Evolutionary conservation across 2,329 filamentous ascomycete species (phyloP), one percentile per base, ranked within the genome.

Genomic region (Diplodia corticola): DNA sequence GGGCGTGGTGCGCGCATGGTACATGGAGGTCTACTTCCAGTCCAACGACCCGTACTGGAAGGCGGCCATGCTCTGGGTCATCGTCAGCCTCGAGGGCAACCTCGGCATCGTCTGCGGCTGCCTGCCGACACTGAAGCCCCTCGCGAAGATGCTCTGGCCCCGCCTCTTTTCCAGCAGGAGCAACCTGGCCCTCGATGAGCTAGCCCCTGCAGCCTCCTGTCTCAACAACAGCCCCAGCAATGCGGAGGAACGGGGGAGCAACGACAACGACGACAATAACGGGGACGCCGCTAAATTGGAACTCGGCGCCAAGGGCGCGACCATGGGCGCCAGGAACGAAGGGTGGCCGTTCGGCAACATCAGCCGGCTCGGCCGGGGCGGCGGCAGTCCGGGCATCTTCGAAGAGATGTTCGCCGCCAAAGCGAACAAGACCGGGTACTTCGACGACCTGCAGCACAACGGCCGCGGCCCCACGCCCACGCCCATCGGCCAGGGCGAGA

Each of bases 41-140:
- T 72, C 72, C 0, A 73, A 71, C 46, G 75, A 76, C 33, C 69
- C 67, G 1, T 72, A 73, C 40, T 76, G 74, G 64, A 54, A 54
- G 26, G 26, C 33, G 12, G 70, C 70, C 10, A 67, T 68, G 3
- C 68, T 72, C 2, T 75, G 72, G 61, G 69, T 72, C 51, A 71
- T 75, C 49, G 69, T 73, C 66, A 71, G 70, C 2, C 68, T 75
- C n/a, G 75, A 77, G 64, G 68, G 68, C 44, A 70, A 72, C 49
- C 49, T 75, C 7, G 75, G 73, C n/a, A 75, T 77, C 9, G 69
- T 71, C 3, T 76, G 74, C 46, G 74, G 74, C 49, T 77, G 73
- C 46, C 70, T 77, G 1, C 74, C 74, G 1, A 72, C 71, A n/a
- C 73, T 73, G 64, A 76, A 76, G 60, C 75, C 74, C 1, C 68